A percentile compares a stretch with the other conserved stretches of the same genome.
These are phyloP conservation scores for Malassezia obtusa DNA, from an alignment of 1,284 basidiomycete species.

Conservation along the genomic window DNA sequence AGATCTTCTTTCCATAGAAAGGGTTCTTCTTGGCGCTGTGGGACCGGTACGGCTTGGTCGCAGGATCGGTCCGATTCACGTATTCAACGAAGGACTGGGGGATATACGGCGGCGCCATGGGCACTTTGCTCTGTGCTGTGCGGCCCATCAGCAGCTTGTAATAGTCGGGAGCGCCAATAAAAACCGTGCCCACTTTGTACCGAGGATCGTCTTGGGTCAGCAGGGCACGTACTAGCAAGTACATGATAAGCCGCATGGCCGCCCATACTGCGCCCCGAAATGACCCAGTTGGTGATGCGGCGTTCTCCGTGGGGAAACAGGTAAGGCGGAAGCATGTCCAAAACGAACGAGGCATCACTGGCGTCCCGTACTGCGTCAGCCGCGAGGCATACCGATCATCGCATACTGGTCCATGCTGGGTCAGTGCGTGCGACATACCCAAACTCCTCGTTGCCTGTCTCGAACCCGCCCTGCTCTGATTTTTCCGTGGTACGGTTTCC, in stretches of 20 bases:
- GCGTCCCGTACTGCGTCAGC: constrained; percentile 55
- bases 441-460: constrained; percentile 31
- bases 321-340: constrained; percentile 67
- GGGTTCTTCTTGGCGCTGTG: constrained; percentile 19
- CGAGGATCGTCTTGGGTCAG: constrained; percentile 54
- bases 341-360: constrained; percentile 66
- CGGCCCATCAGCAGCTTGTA: constrained; percentile 16
- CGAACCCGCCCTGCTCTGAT: constrained; percentile 40
- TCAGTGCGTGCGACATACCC: constrained; percentile 7
- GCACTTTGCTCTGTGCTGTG: constrained; percentile 11
- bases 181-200: constrained; percentile 60
- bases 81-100: constrained; percentile 15
- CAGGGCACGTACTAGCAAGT: constrained; percentile 45
- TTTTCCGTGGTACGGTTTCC: constrained; percentile 41
- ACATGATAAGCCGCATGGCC: constrained; percentile 68
- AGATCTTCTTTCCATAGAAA: constrained; percentile 40
- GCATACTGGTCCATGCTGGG: constrained; percentile 41
- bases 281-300: constrained; percentile 59
- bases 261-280: constrained; percentile 64
- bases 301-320: constrained; percentile 65
- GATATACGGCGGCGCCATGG: constrained; percentile 19
- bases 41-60: constrained; percentile 6
- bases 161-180: constrained; percentile 66
- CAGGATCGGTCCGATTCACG: constrained; percentile 19
- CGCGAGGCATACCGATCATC: constrained; percentile 52